phyloP scores from a whole-genome alignment of 257 asterid genomes.

The Agastache rugosa region DNA sequence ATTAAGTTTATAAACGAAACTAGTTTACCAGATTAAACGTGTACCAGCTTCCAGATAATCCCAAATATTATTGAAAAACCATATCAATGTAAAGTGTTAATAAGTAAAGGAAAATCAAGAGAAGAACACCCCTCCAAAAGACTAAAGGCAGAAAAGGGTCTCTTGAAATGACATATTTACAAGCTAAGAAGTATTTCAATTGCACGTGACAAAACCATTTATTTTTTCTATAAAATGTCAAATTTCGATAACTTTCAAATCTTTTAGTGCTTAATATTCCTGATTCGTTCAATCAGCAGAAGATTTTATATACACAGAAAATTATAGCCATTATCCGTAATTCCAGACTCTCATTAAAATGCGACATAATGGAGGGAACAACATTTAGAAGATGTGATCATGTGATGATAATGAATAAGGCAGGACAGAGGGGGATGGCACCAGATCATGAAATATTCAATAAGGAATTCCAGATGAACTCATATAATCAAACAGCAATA shows the following conservation, averaged over 20 bases:
- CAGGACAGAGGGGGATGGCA: neutral
- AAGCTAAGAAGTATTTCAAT: neutral
- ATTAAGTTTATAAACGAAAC: neutral
- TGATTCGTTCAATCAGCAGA: neutral
- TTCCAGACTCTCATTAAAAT: neutral
- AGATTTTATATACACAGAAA: neutral
- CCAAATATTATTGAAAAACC: neutral
- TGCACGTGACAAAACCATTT: neutral
- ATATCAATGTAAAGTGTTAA: neutral
- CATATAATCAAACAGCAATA: neutral
- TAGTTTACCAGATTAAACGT: conserved; percentile 4
- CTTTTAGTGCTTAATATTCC: neutral
- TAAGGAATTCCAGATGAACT: conserved; percentile 11
- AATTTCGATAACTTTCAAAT: neutral
- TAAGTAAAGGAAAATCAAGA: neutral
- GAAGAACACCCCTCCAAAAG: neutral
- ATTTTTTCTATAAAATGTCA: neutral
- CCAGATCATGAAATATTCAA: conserved; percentile 3
- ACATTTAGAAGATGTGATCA: conserved; percentile 1
- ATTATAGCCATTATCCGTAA: conserved; percentile 10
- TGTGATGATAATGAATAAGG: neutral
- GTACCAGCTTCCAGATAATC: too few species aligned
- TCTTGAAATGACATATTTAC: neutral
- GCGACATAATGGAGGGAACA: neutral
- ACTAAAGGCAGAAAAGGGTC: neutral